phyloP scores from a whole-genome alignment of 2,329 filamentous ascomycete species.

The Hymenoscyphus infarciens region DNA sequence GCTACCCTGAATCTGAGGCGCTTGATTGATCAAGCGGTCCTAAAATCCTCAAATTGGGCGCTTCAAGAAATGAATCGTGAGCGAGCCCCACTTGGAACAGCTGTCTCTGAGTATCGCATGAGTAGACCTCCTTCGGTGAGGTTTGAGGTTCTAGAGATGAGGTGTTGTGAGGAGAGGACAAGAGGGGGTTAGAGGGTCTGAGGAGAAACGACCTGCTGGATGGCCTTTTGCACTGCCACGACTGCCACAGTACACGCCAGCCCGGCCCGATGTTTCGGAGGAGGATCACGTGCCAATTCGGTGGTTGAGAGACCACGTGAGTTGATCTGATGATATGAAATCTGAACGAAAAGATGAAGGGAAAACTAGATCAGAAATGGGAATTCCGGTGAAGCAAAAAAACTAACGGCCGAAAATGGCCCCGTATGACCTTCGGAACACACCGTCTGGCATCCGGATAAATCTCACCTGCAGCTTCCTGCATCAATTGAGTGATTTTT shows the following conservation, averaged over 20 bases:
- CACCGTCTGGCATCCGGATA: slow-evolving; percentile 5
- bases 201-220: neutral
- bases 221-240: neutral
- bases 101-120: neutral
- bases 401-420: slow-evolving; percentile 5
- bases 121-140: neutral
- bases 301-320: neutral
- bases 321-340: neutral
- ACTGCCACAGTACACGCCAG: too few species aligned
- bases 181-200: neutral
- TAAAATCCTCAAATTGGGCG: neutral
- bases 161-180: neutral
- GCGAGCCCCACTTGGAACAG: neutral
- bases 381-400: neutral
- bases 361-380: neutral
- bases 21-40: neutral
- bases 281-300: neutral
- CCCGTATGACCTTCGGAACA: slow-evolving; percentile 6
- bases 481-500: neutral
- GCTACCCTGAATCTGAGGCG: neutral
- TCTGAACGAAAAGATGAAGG: neutral
- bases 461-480: slow-evolving; percentile 10
- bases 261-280: neutral
- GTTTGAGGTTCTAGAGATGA: neutral
- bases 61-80: neutral